Base-by-base conservation (phyloP, 441 rosid genomes). In the Manihot esculenta region DNA sequence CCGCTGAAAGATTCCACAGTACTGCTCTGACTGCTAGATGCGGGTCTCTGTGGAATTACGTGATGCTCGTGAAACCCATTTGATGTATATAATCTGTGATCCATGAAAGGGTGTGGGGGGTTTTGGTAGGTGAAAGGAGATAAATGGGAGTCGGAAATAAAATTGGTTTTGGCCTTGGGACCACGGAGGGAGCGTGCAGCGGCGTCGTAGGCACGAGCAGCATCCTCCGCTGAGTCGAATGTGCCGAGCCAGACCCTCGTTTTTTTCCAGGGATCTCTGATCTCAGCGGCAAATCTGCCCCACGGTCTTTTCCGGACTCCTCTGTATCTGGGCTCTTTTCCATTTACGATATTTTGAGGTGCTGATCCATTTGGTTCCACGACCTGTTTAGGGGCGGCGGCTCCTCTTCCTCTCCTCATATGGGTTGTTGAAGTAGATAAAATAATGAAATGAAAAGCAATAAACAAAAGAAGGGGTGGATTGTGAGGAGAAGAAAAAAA, bases 1-100 rank as follows among this genome's bases (percentile, higher is more conserved):
- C 98, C 98, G 66, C 96, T 94, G 66, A 84, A 92, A 1, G 98
- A 92, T 80, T 94, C 96, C 5, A 94, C 98, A 30, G 99, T 94
- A 83, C 98, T 90, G 84, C 99, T 94, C 94, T 87, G 82, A 78
- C 93, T 83, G 85, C 98, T 94, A 56, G 86, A 79, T 24, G 98
- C 83, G 49, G 98, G 96, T 24, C 97, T 71, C 77, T 71, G 84
- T 17, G 84, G 91, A 62, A 84, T 83, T 35, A 83, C 74, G 11
- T 74, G 77, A 42, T 76, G 74, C 60, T 80, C 86, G 20, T 49
- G 63, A 30, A 72, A 72, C 8, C 76, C 73, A 50, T 67, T 57
- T 21, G 58, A 3, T 2, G 58, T 20, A 54, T 54, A 54, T 20
- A 54, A 10, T 47, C 73, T 72, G 41, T 77, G 89, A 63, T 84